Evolutionary conservation across 2,329 filamentous ascomycete species (phyloP), one percentile per base, ranked within the genome.

Genomic region (Ophiocordyceps camponoti-floridani): DNA sequence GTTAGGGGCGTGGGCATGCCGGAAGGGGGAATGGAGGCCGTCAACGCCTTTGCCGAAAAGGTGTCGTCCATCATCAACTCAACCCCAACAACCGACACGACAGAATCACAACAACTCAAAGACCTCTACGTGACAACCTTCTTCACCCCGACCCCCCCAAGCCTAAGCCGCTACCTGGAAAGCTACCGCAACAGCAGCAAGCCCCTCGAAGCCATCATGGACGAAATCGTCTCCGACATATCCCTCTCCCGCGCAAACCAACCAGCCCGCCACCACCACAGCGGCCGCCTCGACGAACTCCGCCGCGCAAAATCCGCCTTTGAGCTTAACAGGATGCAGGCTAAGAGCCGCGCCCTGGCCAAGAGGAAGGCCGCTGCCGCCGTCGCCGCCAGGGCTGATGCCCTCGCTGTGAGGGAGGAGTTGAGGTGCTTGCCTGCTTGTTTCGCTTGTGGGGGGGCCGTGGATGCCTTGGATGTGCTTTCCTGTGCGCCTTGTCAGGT

Each of bases 271-370:
- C 60, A 65, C 40, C 58, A 54, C 28, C 62, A 65, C 46, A 50
- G 51, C 45, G 52, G 51, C 44, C 62, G 66, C 10, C 54, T 72
- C 3, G 65, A 69, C 45, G 68, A 71, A 51, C 59, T 72, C 4
- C 61, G 60, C 16, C 59, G 69, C 46, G 69, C 69, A 27, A 69
- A 65, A 52, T 65, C 61, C 47, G 67, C 68, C 9, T 67, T 69
- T 58, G 68, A 70, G 52, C 67, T 64, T 51, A 61, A 61, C 52
- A 63, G 54, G 53, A 57, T 51, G 49, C 59, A 57, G 54, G 59
- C 52, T 55, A 64, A 61, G 57, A 55, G 53, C 52, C 61, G 52
- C 43, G 55, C 52, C 40, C 56, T 55, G 37, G 52, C 53, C 45
- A 53, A 54, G 45, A 55, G 61, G 41, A 54, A 50, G 43, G 48